Base-by-base conservation (phyloP, 305 asterid genomes). In the Fraxinus ornus region DNA sequence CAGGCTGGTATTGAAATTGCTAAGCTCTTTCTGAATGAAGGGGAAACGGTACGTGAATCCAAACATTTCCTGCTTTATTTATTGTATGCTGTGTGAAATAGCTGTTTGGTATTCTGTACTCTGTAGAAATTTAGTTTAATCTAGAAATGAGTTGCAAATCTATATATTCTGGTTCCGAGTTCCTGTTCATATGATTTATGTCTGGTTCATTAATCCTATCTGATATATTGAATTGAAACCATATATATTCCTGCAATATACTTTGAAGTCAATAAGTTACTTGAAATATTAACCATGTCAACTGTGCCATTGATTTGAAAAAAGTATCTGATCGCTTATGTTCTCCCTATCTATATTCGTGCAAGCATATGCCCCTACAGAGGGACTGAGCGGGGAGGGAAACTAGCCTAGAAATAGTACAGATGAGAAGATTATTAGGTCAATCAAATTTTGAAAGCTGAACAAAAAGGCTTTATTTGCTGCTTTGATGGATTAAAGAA, bases 1-100 rank as follows among this genome's bases (percentile, higher is more conserved):
- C 98, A 96, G 99, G 99, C 91, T 83, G 99, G 99, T 76, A 91
- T 94, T 89, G 99, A 96, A 89, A 94, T 92, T 80, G 99, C 99
- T 37, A 96, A 94, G 88, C 92, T 96, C 79, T 94, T 96, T 89
- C 93, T 96, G 75, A 84, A 88, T 90, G 85, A 93, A 90, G 98
- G 99, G 83, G 94, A 94, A 57, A 92, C 94, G 82, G 99, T 96
- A 90, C 22, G 92, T 85, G 80, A 79, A 77, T 83, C 81, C 44
- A 36, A 82, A 77, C 77, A 70, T 60, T 83, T 35, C 74, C 47
- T 76, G 37, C 68, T 41, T 55, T 83, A 35, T 72, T 64, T 78
- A 12, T 71, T 24, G 7, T 70, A 66, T 66, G 0, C 22, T 32
- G 22, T 32, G 19, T 49, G 83, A 75, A 47, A 80, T 68, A 76